Percentiles rank a stretch among this genome's conserved stretches.
These are phyloP conservation scores for Larix kaempferi DNA, from an alignment of 75 land plant species.

Conservation along the genomic window DNA sequence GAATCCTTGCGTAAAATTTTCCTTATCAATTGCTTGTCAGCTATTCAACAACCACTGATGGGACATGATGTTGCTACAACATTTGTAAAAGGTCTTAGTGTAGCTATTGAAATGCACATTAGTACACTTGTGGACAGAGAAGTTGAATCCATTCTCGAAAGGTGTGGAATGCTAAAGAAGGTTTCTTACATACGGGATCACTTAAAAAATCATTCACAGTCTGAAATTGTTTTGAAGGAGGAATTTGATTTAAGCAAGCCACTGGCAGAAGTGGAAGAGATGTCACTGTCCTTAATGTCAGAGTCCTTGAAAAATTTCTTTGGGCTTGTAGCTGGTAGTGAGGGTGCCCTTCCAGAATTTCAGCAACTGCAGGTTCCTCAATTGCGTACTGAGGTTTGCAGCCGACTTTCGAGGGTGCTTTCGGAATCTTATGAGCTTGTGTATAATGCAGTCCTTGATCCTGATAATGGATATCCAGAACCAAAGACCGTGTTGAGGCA, in stretches of 20 bases:
- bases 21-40: constrained; percentile 87
- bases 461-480: constrained; percentile 70
- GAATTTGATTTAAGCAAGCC: constrained; percentile 26
- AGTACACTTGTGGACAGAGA: constrained; percentile 70
- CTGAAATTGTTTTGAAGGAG: constrained; percentile 24
- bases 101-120: constrained; percentile 58
- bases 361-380: constrained; percentile 81
- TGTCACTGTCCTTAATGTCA: constrained; percentile 47
- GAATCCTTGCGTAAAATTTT: constrained; percentile 79
- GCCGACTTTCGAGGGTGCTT: constrained; percentile 61
- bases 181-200: constrained; percentile 53
- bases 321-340: constrained; percentile 74
- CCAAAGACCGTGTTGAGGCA: constrained; percentile 80
- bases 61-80: constrained; percentile 51
- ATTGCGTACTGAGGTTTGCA: constrained; percentile 74
- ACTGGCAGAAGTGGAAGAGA: constrained; percentile 63
- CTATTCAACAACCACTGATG: constrained; percentile 84
- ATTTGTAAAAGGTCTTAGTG: constrained; percentile 51
- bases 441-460: constrained; percentile 64
- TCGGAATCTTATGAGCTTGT: constrained; percentile 74
- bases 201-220: constrained; percentile 11
- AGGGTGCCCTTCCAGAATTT: constrained; percentile 84
- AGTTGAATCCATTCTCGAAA: constrained; percentile 61
- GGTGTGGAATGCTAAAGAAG: constrained; percentile 65
- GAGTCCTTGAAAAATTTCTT: constrained; percentile 76